Base-by-base conservation (phyloP, 225 moss, liverwort and hornwort species). In the Rhytidiadelphus loreus region DNA sequence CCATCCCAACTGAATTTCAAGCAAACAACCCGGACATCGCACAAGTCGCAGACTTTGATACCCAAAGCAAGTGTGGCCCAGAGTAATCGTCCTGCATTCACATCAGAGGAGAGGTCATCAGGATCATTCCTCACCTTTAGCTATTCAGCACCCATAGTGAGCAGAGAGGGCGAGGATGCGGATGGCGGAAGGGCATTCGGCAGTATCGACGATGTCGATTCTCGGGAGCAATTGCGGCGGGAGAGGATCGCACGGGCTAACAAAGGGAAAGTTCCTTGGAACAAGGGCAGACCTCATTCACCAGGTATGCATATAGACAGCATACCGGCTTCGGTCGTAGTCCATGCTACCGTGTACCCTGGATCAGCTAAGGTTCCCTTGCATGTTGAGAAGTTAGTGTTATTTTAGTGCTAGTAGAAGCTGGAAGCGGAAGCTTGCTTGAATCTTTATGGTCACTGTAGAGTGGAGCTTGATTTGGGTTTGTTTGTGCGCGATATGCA, bases 181-280 rank as follows among this genome's bases (percentile, higher is more conserved):
- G 86, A 91, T 44, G 89, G 69, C 56, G 86, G 57, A 61, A 85
- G 77, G 72, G 77, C 89, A 60, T 80, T 52, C 28, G 80, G 72
- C 28, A 89, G 58, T 30, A 83, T 53, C 55, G 81, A 79, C 37
- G 87, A 82, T 87, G 41, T 93, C 15, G 82, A 60, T 71, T 91
- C 93, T 48, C 92, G 69, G 58, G 98, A 98, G 92, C 91, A 66
- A 83, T 66, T 92, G 86, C 93, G 97, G 35, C 95, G 97, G 60
- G 93, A 91, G 14, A 96, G 92, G 71, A 97, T 98, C 86, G 92
- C 94, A 80, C 70, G 60, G 39, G 95, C 98, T 48, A 98, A 98
- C 85, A 98, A 95, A 90, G 97, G 98, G 48, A 97, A 85, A 88
- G 93, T 98, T 41, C 98, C 97, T 12, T 98, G 98, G 98, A 98